A percentile compares a stretch with the other conserved stretches of the same genome.
Evolutionary conservation across 768 basidiomycete species (phyloP).

Genomic region (Panus rudis): DNA sequence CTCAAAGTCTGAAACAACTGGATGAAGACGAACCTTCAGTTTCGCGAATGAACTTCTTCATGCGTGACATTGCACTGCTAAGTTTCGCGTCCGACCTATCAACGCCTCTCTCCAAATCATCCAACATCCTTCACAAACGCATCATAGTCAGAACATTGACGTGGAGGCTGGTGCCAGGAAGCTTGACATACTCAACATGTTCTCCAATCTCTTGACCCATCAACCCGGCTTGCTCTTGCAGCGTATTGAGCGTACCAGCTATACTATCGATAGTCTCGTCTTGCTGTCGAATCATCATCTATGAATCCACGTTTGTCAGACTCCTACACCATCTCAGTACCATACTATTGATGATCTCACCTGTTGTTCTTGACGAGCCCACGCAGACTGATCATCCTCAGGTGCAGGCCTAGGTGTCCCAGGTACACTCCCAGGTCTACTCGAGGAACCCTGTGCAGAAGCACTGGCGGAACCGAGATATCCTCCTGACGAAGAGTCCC

Average conservation of each 20-base stretch:
- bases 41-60: slow-evolving; percentile 80
- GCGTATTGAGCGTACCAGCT: slow-evolving; percentile 73
- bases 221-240: slow-evolving; percentile 86
- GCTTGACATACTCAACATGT: slow-evolving; percentile 71
- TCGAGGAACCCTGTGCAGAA: slow-evolving; percentile 2
- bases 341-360: slow-evolving; percentile 33
- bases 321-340: background rate
- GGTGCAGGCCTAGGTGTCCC: slow-evolving; percentile 21
- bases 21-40: slow-evolving; percentile 55
- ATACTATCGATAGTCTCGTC: slow-evolving; percentile 87
- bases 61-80: slow-evolving; percentile 54
- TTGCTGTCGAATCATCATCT: slow-evolving; percentile 86
- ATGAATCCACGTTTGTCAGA: too few species aligned
- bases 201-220: slow-evolving; percentile 92
- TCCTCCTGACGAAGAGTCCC: slow-evolving; percentile 10
- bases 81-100: slow-evolving; percentile 65
- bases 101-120: slow-evolving; percentile 76
- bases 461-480: slow-evolving; percentile 10
- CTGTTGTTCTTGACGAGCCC: slow-evolving; percentile 85
- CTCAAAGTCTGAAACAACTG: background rate
- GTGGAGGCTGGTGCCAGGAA: background rate
- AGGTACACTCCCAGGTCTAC: slow-evolving; percentile 11
- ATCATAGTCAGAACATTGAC: background rate
- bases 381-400: slow-evolving; percentile 66
- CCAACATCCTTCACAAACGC: slow-evolving; percentile 57